Conservation (phyloP, 164 flowering plant species). For the Magnolia officinalis region DNA sequence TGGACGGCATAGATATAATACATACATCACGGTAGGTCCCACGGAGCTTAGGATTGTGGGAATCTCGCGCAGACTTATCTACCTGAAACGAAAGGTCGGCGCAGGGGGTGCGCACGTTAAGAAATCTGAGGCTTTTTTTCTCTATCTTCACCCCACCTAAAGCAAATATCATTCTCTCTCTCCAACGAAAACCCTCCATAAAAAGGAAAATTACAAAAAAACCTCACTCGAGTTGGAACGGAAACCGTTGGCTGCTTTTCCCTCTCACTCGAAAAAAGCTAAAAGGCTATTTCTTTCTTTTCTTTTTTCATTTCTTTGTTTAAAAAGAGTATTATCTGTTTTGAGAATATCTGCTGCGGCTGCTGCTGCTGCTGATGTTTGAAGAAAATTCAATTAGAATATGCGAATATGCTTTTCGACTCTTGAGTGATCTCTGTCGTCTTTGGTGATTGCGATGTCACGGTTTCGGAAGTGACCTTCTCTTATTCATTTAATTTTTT, state of each 20-base stretch:
- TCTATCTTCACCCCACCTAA: no score
- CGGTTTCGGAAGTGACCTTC: background rate
- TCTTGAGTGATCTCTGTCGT: background rate
- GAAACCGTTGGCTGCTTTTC: background rate
- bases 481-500: background rate
- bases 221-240: background rate
- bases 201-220: background rate
- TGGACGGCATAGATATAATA: no score
- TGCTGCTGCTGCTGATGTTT: background rate
- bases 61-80: no score
- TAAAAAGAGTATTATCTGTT: background rate
- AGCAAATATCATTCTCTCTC: no score
- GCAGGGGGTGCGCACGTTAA: no score
- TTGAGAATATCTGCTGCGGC: background rate
- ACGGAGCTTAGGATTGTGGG: no score
- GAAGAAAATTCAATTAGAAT: background rate
- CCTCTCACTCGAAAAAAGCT: background rate
- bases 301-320: background rate
- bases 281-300: background rate
- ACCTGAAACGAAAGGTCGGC: no score
- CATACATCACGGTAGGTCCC: no score
- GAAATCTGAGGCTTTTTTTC: no score
- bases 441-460: background rate
- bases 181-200: background rate
- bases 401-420: background rate